phyloP scores from a whole-genome alignment of 2,329 filamentous ascomycete genomes.

The Tolypocladium tundrense region DNA sequence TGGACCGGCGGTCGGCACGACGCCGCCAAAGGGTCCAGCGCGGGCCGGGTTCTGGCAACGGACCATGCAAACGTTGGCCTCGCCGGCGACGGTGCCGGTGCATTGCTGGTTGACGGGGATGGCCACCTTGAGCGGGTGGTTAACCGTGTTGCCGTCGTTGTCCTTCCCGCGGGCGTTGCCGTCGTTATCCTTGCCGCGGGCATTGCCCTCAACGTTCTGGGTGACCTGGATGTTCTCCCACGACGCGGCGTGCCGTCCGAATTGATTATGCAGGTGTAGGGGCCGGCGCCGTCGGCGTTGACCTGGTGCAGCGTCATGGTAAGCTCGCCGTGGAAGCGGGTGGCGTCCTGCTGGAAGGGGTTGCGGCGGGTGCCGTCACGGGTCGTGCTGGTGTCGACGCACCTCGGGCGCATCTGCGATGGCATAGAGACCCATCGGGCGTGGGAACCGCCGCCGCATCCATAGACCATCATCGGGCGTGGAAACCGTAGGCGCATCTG shows the following conservation, averaged over 20 bases:
- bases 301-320: slow-evolving; percentile 57
- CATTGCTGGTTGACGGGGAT: slow-evolving; percentile 45
- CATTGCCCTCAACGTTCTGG: slow-evolving; percentile 16
- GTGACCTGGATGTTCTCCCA: slow-evolving; percentile 47
- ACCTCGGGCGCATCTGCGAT: no score
- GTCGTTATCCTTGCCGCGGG: slow-evolving; percentile 28
- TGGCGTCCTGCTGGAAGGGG: slow-evolving; percentile 55
- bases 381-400: slow-evolving; percentile 44
- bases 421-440: no score
- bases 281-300: slow-evolving; percentile 56
- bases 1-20: slow-evolving; percentile 21
- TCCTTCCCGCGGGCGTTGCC: slow-evolving; percentile 30
- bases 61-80: slow-evolving; percentile 51
- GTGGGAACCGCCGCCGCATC: no score
- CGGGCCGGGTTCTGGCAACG: slow-evolving; percentile 50
- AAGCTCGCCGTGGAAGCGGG: slow-evolving; percentile 49
- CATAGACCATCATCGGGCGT: no score
- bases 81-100: slow-evolving; percentile 49
- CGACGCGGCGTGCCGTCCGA: slow-evolving; percentile 40
- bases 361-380: slow-evolving; percentile 49
- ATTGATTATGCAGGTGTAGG: slow-evolving; percentile 57
- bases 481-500: no score
- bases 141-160: slow-evolving; percentile 25
- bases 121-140: slow-evolving; percentile 45
- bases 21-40: slow-evolving; percentile 53